A percentile compares a stretch with the other conserved stretches of the same genome.
Conservation (phyloP, 352 stramenopile species). For the Aphanomyces astaci region DNA sequence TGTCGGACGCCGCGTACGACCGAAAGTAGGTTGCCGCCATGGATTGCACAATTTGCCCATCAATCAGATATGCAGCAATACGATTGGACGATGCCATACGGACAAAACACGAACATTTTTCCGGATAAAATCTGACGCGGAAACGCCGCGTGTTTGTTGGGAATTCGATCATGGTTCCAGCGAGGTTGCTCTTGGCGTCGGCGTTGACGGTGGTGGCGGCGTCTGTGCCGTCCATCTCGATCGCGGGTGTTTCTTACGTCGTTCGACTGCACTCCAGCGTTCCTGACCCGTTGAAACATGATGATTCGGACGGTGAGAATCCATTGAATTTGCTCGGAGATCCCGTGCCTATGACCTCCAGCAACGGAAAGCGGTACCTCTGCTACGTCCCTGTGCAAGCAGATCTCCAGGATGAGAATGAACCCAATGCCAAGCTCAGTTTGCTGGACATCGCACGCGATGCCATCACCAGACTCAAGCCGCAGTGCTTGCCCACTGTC, state of each 20-base stretch:
- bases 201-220: not conserved
- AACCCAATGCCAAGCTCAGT: not conserved
- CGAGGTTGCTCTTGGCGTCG: too few relatives aligned
- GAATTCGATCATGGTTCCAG: too few relatives aligned
- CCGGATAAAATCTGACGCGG: too few relatives aligned
- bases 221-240: not conserved
- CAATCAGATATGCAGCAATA: too few relatives aligned
- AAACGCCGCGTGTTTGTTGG: not conserved
- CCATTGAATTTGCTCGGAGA: conserved; percentile 1
- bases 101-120: too few relatives aligned
- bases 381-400: conserved; percentile 9
- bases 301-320: not conserved
- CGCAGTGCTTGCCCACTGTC: conserved; percentile 56
- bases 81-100: too few relatives aligned
- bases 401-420: not conserved
- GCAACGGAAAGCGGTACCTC: conserved; percentile 20
- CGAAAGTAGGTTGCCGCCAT: not conserved
- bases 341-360: conserved; percentile 20
- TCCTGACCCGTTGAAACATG: not conserved
- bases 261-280: conserved; percentile 14
- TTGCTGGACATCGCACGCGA: conserved; percentile 43
- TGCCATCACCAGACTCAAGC: conserved; percentile 45
- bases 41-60: too few relatives aligned
- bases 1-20: conserved; percentile 28
- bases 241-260: conserved; percentile 13